phyloP scores from a whole-genome alignment of 1,284 basidiomycete genomes.

The Rhodotorula glutinis region DNA sequence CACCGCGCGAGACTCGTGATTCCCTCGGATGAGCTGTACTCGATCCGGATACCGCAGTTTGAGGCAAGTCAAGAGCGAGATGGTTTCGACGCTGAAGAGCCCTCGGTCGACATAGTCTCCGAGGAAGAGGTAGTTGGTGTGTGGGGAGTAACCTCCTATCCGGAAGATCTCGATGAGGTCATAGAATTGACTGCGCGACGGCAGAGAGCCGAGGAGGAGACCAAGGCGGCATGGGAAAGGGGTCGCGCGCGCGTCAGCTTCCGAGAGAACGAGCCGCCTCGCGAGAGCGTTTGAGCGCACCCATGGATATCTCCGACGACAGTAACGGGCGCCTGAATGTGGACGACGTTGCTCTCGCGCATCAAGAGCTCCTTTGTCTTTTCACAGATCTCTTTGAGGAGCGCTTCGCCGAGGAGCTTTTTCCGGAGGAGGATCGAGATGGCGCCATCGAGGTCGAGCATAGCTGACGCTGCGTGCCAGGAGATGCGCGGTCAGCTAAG shows the following conservation, averaged over 20 bases:
- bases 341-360: constrained; percentile 98
- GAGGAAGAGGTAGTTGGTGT: constrained; percentile 96
- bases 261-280: too few species aligned
- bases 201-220: background rate
- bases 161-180: constrained; percentile 98
- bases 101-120: constrained; percentile 98
- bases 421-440: constrained; percentile 81
- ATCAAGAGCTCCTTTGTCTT: constrained; percentile 98
- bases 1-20: constrained; percentile 96
- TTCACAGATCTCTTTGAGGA: constrained; percentile 93
- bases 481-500: background rate
- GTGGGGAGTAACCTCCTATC: constrained; percentile 93
- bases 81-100: constrained; percentile 96
- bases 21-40: constrained; percentile 94
- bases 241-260: constrained; percentile 42
- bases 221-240: background rate
- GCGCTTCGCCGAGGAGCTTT: constrained; percentile 85
- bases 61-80: constrained; percentile 92
- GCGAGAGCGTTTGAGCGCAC: too few species aligned
- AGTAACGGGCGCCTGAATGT: constrained; percentile 95
- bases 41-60: constrained; percentile 96
- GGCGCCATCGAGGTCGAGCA: constrained; percentile 41
- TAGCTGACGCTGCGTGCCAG: background rate
- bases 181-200: constrained; percentile 82
- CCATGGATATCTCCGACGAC: constrained; percentile 99